Evolutionary conservation across 2,329 filamentous ascomycete genomes (phyloP), one percentile per base, ranked within the genome.

Genomic region (Diaporthe sp.): DNA sequence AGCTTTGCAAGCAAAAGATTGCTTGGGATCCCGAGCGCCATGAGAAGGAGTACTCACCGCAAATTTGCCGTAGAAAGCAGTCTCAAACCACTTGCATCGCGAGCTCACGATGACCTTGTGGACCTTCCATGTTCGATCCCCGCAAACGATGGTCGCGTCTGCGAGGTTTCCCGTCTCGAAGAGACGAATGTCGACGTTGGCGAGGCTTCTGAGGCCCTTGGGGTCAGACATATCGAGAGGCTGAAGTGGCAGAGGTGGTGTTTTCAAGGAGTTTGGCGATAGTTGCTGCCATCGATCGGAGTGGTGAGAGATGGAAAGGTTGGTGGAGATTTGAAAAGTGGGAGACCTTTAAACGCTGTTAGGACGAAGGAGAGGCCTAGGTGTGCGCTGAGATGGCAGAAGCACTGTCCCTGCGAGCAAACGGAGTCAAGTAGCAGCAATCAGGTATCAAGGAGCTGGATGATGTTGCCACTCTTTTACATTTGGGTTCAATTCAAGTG

Each of bases 21-120:
- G 12, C 12, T 8, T 0, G 6, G 19, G 13, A 7, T 13, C 5
- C 2, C 31, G 2, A 7, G 9, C 10, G 9, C 3, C 2, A 31
- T 12, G 15, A 5, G 7, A 0, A 39, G 3, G 1, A 31, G 2
- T 7, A 31, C 61, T 49, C 4, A 65, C 61, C 9, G 28, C 42
- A 28, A 67, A 15, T 1, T 25, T n/a, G 9, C 61, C 61, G 7
- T n/a, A 51, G 19, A 67, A 49, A 8, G 61, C 61, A 19, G 5
- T 2, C 28, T 67, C 4, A 12, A 67, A 51, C 61, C 44, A 67
- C 28, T 37, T 67, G 44, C 44, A 67, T 34, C 61, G 61, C 0
- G 61, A 49, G 19, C 19, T 3, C 10, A 67, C 1, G 6, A 67
- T 34, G 5, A 25, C 0, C 19, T 51, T 67, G 12, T 67, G 61